phyloP scores from a whole-genome alignment of 345 rosid species.

The Alliaria petiolata region DNA sequence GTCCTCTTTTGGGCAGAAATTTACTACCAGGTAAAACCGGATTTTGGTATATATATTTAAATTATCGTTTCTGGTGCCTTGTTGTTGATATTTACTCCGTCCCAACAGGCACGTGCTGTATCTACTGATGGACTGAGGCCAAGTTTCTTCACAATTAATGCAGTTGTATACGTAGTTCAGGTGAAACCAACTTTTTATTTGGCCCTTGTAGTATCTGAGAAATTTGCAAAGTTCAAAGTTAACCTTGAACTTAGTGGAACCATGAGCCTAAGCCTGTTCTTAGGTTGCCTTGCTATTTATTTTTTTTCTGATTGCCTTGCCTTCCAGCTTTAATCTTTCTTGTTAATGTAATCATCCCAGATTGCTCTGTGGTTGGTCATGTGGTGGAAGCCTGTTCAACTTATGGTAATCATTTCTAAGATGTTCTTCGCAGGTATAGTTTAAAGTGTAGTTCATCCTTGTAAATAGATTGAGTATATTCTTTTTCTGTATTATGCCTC shows the following conservation, averaged over 20 bases:
- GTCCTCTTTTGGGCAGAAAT: constrained; percentile 90
- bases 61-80: background rate
- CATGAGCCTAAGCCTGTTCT: background rate
- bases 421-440: constrained; percentile 80
- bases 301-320: background rate
- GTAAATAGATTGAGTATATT: background rate
- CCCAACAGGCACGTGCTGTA: constrained; percentile 70
- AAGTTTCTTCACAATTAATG: constrained; percentile 76
- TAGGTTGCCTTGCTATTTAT: too few relatives aligned
- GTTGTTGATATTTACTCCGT: background rate
- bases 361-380: constrained; percentile 72
- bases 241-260: background rate
- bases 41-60: background rate
- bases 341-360: constrained; percentile 38
- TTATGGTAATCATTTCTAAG: constrained; percentile 58
- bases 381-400: constrained; percentile 68
- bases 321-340: background rate
- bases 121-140: constrained; percentile 86
- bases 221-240: background rate
- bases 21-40: constrained; percentile 58
- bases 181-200: constrained; percentile 38
- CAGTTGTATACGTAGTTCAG: constrained; percentile 69
- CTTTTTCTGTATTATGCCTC: background rate
- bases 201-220: background rate
- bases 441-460: background rate